Evolutionary conservation across 352 stramenopile species (phyloP).

Genomic region (Thraustochytrium sp.): DNA sequence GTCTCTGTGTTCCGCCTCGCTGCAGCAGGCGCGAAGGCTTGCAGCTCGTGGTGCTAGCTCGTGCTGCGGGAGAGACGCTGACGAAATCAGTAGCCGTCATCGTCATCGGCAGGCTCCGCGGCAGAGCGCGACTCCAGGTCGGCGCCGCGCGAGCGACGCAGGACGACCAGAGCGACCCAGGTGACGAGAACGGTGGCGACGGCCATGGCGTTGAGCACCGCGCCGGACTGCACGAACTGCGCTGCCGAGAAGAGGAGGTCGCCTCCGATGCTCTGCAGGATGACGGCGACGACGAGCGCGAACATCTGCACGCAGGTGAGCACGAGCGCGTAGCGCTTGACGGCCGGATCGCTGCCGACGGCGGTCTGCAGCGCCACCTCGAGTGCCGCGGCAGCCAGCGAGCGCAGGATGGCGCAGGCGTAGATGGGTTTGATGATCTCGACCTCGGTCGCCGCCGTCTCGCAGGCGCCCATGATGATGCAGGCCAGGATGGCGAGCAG

Average conservation of each 20-base stretch:
- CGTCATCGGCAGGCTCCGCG: too few relatives aligned
- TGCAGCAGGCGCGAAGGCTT: too few relatives aligned
- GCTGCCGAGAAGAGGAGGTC: neutral
- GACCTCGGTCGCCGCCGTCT: neutral
- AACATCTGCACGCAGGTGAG: neutral
- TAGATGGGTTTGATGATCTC: neutral
- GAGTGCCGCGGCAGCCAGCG: neutral
- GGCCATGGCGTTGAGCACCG: neutral
- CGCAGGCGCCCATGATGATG: neutral
- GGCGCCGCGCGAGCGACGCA: neutral
- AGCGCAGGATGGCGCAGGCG: neutral
- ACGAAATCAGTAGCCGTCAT: too few relatives aligned
- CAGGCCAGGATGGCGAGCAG: neutral
- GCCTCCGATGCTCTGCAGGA: neutral
- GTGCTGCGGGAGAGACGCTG: too few relatives aligned
- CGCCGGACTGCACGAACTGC: neutral
- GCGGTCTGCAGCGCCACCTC: neutral
- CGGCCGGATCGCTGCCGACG: neutral
- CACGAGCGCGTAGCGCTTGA: neutral
- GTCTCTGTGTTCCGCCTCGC: too few relatives aligned
- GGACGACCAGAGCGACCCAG: neutral
- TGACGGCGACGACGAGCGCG: neutral
- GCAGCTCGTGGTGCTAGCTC: too few relatives aligned
- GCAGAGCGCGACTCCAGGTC: neutral
- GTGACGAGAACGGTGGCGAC: neutral